Conservation (phyloP, 2,329 filamentous ascomycete genomes). For the Fusarium sp. region DNA sequence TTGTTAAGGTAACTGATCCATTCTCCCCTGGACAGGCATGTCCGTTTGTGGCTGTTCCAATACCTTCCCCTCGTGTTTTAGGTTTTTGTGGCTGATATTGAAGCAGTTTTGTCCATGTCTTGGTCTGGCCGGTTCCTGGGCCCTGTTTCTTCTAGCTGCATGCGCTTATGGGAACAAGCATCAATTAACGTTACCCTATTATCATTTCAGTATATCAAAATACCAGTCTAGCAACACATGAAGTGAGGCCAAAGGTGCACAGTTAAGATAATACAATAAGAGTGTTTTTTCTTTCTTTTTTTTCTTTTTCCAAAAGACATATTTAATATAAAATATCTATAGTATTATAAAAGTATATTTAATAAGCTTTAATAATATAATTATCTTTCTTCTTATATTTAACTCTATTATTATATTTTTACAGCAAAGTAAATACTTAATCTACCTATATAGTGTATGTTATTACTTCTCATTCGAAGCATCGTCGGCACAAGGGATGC, state of each 20-base stretch:
- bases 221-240: neutral
- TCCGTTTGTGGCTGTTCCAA: neutral
- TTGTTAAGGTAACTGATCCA: neutral
- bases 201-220: neutral
- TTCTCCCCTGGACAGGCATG: neutral
- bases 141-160: neutral
- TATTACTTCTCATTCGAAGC: no score
- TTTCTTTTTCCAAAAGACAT: no score
- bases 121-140: neutral
- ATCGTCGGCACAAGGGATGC: neutral
- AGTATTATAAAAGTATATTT: neutral
- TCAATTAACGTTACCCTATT: neutral
- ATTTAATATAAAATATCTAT: neutral
- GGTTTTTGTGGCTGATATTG: constrained; percentile 3
- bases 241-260: neutral
- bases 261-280: neutral
- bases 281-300: no score
- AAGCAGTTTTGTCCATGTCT: neutral
- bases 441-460: neutral
- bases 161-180: neutral
- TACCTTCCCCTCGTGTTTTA: neutral
- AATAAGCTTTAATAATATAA: neutral
- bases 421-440: no score
- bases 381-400: neutral
- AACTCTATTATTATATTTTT: neutral